Conservation (phyloP, 352 stramenopile genomes). For the Phytopythium chamaehyphon region DNA sequence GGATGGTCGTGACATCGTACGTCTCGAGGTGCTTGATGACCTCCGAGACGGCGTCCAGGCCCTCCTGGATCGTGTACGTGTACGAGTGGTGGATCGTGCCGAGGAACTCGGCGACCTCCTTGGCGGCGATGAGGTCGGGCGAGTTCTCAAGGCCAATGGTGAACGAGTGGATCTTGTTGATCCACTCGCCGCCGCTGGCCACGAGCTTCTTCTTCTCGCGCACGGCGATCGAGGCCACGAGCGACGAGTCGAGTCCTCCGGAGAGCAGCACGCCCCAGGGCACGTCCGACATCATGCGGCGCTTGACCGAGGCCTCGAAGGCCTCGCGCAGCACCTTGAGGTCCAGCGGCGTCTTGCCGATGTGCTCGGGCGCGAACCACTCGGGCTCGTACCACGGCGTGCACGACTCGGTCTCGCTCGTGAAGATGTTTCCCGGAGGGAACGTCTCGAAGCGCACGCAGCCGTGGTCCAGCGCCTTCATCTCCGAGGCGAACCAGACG, state of each 20-base stretch:
- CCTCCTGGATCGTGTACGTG: slow-evolving; percentile 99
- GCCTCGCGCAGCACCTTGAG: slow-evolving; percentile 75
- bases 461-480: slow-evolving; percentile 94
- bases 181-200: slow-evolving; percentile 73
- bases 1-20: slow-evolving; percentile 98
- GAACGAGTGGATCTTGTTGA: slow-evolving; percentile 97
- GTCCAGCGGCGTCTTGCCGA: slow-evolving; percentile 63
- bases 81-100: slow-evolving; percentile 98
- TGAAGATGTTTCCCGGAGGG: slow-evolving; percentile 89
- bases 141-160: slow-evolving; percentile 96
- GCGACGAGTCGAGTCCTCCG: slow-evolving; percentile 96
- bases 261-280: slow-evolving; percentile 98
- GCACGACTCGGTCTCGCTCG: slow-evolving; percentile 86
- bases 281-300: slow-evolving; percentile 99
- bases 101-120: slow-evolving; percentile 96
- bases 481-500: slow-evolving; percentile 96
- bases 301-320: slow-evolving; percentile 94
- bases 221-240: slow-evolving; percentile 96
- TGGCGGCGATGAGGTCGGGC: slow-evolving; percentile 94
- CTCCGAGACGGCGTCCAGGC: slow-evolving; percentile 95
- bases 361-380: slow-evolving; percentile 85
- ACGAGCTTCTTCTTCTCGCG: slow-evolving; percentile 90
- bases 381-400: slow-evolving; percentile 94
- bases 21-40: slow-evolving; percentile 98
- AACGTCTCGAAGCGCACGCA: slow-evolving; percentile 88